A percentile compares a stretch with the other conserved stretches of the same genome.
phyloP scores from a whole-genome alignment of 176 grass and related monocot genomes.

The Oryza officinalis region DNA sequence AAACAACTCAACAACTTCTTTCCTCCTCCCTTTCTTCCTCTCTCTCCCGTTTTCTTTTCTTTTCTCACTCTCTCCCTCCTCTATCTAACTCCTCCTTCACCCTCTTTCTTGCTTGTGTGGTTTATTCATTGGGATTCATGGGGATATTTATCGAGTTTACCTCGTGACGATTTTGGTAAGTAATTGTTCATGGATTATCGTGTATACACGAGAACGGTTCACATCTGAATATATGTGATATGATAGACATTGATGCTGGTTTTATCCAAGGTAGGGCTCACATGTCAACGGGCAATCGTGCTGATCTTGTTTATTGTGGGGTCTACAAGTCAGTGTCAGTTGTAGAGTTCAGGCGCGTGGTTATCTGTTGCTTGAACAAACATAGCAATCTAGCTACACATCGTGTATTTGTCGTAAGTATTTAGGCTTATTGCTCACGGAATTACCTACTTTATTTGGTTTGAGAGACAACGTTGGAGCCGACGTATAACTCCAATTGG shows the following conservation, averaged over 20 bases:
- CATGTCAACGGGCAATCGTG: neutral
- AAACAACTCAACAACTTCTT: slow-evolving; percentile 49
- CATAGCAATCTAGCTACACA: neutral
- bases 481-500: neutral
- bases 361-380: neutral
- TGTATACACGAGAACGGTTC: neutral
- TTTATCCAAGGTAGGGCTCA: too few species aligned
- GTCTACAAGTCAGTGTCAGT: neutral
- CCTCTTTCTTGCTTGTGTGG: neutral
- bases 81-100: too few species aligned
- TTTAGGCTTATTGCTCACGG: rapidly evolving
- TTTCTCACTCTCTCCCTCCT: neutral
- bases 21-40: neutral
- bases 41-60: neutral
- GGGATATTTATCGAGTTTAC: neutral
- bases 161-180: neutral
- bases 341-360: neutral
- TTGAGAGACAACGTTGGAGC: neutral
- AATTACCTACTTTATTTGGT: neutral
- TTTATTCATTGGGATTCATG: neutral
- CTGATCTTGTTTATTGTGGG: too few species aligned
- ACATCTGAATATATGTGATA: neutral
- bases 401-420: neutral
- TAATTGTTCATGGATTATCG: neutral
- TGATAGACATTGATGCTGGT: neutral